Conservation (phyloP, 2,329 filamentous ascomycete genomes). For the Apiospora sp. region DNA sequence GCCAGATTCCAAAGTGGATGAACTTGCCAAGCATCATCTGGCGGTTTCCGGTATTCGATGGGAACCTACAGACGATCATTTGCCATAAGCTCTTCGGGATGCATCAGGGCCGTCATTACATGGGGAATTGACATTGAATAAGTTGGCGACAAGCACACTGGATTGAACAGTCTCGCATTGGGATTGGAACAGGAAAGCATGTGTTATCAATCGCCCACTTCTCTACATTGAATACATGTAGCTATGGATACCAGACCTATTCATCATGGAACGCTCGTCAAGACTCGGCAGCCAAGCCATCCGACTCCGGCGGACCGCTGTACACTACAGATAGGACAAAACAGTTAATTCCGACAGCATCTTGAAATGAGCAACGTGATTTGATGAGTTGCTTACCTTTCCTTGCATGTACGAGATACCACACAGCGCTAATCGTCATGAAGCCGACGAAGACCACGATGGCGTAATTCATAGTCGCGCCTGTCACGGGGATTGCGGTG, state of each 20-base stretch:
- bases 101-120: too few relatives aligned
- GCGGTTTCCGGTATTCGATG: background rate
- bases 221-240: background rate
- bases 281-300: constrained; percentile 36
- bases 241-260: background rate
- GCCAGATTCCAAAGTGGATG: background rate
- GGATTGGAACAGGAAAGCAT: too few relatives aligned
- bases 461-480: constrained; percentile 56
- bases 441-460: constrained; percentile 60
- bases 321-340: constrained; percentile 35
- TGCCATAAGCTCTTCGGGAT: too few relatives aligned
- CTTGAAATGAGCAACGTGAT: background rate
- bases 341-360: background rate
- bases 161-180: background rate
- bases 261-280: constrained; percentile 24
- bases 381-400: constrained; percentile 50
- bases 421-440: constrained; percentile 47
- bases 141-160: too few relatives aligned
- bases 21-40: background rate
- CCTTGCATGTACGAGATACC: constrained; percentile 59
- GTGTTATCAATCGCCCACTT: too few relatives aligned
- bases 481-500: constrained; percentile 41
- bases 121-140: background rate
- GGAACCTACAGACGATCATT: background rate
- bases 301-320: constrained; percentile 40